phyloP scores from a whole-genome alignment of 805 yeast genomes.

The Suhomyces sp. region DNA sequence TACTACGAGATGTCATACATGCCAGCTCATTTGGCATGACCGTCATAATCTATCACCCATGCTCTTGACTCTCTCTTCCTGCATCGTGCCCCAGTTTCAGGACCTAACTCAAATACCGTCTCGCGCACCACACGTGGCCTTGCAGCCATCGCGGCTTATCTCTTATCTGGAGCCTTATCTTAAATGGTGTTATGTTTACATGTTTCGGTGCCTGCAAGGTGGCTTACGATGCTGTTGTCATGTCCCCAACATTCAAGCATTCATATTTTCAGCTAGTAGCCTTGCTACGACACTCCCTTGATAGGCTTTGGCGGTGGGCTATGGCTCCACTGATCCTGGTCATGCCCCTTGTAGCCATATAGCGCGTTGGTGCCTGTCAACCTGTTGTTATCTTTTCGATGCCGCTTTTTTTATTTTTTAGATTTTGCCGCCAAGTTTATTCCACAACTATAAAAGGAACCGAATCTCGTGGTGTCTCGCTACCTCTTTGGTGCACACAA shows the following conservation, averaged over 20 bases:
- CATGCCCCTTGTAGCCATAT: background rate
- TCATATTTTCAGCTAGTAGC: background rate
- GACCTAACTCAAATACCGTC: background rate
- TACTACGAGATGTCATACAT: too few species aligned
- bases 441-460: background rate
- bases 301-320: background rate
- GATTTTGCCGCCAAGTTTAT: background rate
- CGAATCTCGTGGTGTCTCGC: background rate
- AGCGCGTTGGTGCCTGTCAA: background rate
- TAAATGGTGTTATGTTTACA: background rate
- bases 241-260: background rate
- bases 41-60: background rate
- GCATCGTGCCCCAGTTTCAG: background rate
- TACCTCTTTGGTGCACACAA: background rate
- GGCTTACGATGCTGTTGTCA: background rate
- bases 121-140: background rate
- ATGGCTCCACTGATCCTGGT: background rate
- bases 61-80: background rate
- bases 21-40: too few species aligned
- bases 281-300: background rate
- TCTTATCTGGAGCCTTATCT: background rate
- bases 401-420: background rate
- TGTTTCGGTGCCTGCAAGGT: background rate
- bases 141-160: slow-evolving; percentile 1
- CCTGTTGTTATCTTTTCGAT: background rate